These are phyloP conservation scores for Penicillium sp. DNA, from an alignment of 2,329 filamentous ascomycete species.

Conservation along the genomic window DNA sequence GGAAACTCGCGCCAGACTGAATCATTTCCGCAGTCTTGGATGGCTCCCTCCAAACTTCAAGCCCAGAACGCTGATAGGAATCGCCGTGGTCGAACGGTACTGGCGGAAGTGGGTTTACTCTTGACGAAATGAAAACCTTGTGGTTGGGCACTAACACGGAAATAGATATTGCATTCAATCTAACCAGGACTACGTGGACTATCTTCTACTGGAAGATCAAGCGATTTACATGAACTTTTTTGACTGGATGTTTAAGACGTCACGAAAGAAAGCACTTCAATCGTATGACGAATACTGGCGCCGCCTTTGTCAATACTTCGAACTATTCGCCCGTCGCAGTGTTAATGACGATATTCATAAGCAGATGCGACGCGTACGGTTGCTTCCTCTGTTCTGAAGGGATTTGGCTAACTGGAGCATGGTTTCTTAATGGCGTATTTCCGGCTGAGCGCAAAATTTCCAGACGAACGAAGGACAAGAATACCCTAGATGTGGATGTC, in stretches of 20 bases:
- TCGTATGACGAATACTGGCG: slow-evolving; percentile 28
- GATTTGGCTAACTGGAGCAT: slow-evolving; percentile 9
- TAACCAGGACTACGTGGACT: slow-evolving; percentile 24
- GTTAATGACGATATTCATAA: slow-evolving; percentile 20
- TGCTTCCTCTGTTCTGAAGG: background rate
- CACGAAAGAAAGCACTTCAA: slow-evolving; percentile 21
- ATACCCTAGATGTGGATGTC: slow-evolving; percentile 13
- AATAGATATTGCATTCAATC: slow-evolving; percentile 28
- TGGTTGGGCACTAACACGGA: background rate
- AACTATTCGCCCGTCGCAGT: slow-evolving; percentile 21
- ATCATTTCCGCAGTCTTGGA: slow-evolving; percentile 16
- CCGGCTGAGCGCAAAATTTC: slow-evolving; percentile 17
- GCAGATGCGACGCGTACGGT: slow-evolving; percentile 25
- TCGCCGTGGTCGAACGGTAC: too few relatives aligned
- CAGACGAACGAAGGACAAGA: slow-evolving; percentile 15
- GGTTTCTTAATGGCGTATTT: slow-evolving; percentile 8
- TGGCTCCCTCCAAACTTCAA: background rate
- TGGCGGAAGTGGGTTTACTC: too few relatives aligned
- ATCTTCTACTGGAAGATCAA: slow-evolving; percentile 23
- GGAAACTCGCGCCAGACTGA: slow-evolving; percentile 25
- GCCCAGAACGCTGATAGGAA: too few relatives aligned
- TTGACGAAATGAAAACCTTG: too few relatives aligned
- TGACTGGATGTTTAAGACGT: slow-evolving; percentile 28
- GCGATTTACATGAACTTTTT: slow-evolving; percentile 31
- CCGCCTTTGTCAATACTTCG: slow-evolving; percentile 23